These are phyloP conservation scores for Lactuca saligna DNA, from an alignment of 129 eudicot species.

Conservation along the genomic window DNA sequence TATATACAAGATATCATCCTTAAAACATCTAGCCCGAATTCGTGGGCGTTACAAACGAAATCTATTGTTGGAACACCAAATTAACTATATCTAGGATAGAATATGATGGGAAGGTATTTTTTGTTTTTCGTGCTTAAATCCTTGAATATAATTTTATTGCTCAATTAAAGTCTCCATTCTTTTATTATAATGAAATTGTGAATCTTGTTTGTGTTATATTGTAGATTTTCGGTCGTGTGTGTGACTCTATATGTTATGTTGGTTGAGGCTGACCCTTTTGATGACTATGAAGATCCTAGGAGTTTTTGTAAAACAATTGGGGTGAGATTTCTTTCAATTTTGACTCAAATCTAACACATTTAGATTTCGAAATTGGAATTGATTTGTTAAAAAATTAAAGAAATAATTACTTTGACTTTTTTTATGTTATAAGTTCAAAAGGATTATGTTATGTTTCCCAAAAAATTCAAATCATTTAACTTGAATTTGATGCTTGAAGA, in stretches of 20 bases:
- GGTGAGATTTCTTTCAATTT: conserved; percentile 40
- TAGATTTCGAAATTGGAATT: not conserved
- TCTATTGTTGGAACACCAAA: conserved; percentile 92
- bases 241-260: conserved; percentile 44
- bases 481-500: not conserved
- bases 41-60: conserved; percentile 75
- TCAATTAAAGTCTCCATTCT: not conserved
- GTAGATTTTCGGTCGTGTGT: conserved; percentile 46
- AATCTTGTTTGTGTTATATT: conserved; percentile 27
- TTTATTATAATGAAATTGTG: not conserved
- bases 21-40: conserved; percentile 50
- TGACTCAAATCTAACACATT: conserved; percentile 7
- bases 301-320: conserved; percentile 64
- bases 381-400: not conserved
- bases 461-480: not conserved
- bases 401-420: not conserved
- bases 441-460: not conserved
- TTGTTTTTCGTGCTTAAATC: not conserved
- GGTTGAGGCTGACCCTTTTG: conserved; percentile 51
- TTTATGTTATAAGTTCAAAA: not conserved
- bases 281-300: conserved; percentile 66
- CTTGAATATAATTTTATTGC: not conserved
- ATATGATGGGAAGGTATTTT: conserved; percentile 81
- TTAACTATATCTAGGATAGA: conserved; percentile 74
- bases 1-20: too few species aligned